Conservation (phyloP, 192 early-diverging fungal genomes). For the Helicostylum pulchrum region DNA sequence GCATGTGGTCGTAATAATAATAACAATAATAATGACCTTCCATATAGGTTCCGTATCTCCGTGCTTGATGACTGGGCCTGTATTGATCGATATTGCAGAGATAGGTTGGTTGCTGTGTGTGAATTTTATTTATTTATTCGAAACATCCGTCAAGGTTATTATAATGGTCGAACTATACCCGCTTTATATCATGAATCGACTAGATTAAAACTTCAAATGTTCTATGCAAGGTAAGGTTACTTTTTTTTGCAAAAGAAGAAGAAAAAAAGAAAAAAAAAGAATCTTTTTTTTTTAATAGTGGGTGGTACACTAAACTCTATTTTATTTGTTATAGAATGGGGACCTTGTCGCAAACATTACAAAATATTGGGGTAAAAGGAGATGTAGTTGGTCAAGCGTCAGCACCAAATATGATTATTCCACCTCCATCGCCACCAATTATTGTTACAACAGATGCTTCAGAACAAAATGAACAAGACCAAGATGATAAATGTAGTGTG, state of each 20-base stretch:
- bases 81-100: constrained; percentile 82
- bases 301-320: background rate
- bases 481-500: background rate
- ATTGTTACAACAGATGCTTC: background rate
- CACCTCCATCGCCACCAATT: constrained; percentile 47
- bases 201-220: constrained; percentile 86
- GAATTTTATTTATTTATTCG: constrained; percentile 94
- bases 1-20: constrained; percentile 47
- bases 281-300: constrained; percentile 5
- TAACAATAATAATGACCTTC: constrained; percentile 31
- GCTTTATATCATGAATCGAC: constrained; percentile 85
- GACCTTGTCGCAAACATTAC: constrained; percentile 12
- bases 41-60: constrained; percentile 69
- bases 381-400: constrained; percentile 19
- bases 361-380: constrained; percentile 50
- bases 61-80: constrained; percentile 69
- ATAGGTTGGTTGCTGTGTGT: constrained; percentile 84
- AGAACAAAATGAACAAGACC: background rate
- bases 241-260: background rate
- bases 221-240: constrained; percentile 53
- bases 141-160: constrained; percentile 84
- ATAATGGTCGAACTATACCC: constrained; percentile 63
- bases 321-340: constrained; percentile 24
- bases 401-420: constrained; percentile 22
- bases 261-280: too few species aligned